These are phyloP conservation scores for Pestalotiopsis fici DNA, from an alignment of 2,329 filamentous ascomycete genomes.

Conservation along the genomic window DNA sequence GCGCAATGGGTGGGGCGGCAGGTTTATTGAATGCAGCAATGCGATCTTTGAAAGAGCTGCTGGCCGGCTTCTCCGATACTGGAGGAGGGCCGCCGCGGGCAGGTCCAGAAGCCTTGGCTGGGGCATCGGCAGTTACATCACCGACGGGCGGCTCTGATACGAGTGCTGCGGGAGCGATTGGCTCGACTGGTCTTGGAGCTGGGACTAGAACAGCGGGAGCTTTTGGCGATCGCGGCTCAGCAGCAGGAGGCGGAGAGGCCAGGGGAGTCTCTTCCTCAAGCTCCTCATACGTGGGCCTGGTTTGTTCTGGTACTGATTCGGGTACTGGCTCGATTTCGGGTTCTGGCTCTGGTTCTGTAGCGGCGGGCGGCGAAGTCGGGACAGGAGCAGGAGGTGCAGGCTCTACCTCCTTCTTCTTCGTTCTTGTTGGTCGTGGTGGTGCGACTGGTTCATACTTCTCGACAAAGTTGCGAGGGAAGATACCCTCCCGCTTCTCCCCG, in stretches of 20 bases:
- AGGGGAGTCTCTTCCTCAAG: conserved; percentile 32
- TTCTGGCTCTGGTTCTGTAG: conserved; percentile 33
- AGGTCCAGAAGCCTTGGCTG: conserved; percentile 40
- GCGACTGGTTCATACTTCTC: conserved; percentile 92
- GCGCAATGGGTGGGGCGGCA: conserved; percentile 81
- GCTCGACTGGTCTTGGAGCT: conserved; percentile 37
- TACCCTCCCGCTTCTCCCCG: conserved; percentile 77
- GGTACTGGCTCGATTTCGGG: conserved; percentile 27
- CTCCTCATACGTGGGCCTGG: conserved; percentile 20
- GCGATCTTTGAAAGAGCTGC: conserved; percentile 86
- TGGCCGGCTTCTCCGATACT: conserved; percentile 69
- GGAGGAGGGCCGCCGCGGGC: conserved; percentile 62
- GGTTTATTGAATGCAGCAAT: conserved; percentile 97
- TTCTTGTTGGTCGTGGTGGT: conserved; percentile 80
- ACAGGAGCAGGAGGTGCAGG: conserved; percentile 25
- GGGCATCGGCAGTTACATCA: conserved; percentile 38
- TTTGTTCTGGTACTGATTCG: conserved; percentile 20
- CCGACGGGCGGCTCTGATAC: conserved; percentile 27
- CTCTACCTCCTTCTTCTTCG: conserved; percentile 66
- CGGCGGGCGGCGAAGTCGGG: conserved; percentile 35
- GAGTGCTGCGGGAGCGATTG: conserved; percentile 34
- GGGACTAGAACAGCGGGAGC: conserved; percentile 30
- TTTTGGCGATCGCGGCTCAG: conserved; percentile 25
- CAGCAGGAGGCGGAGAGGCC: conserved; percentile 25
- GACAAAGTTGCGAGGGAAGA: conserved; percentile 96